phyloP scores from a whole-genome alignment of 352 stramenopile genomes.

The Globisporangium nagaii region DNA sequence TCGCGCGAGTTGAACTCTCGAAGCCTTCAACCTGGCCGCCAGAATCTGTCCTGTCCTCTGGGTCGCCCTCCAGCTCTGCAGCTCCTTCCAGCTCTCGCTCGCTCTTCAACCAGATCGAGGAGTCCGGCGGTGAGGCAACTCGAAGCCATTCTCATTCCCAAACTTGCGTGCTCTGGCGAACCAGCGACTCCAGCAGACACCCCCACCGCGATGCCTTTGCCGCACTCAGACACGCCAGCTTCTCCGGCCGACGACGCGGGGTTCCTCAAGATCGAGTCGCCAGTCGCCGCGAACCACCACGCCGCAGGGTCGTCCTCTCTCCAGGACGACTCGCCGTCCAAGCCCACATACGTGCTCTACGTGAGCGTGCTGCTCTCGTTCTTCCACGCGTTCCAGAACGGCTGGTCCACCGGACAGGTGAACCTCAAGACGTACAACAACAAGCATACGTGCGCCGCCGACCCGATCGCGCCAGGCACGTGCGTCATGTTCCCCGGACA shows the following conservation, averaged over 20 bases:
- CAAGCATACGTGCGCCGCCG: constrained; percentile 33
- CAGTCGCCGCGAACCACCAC: neutral
- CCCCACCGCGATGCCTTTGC: too few relatives aligned
- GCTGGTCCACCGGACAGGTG: constrained; percentile 49
- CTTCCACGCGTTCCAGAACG: constrained; percentile 43
- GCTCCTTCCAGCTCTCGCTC: too few relatives aligned
- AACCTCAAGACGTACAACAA: constrained; percentile 61
- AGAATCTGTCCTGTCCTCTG: too few relatives aligned
- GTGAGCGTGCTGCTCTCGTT: constrained; percentile 26
- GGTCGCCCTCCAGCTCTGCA: too few relatives aligned
- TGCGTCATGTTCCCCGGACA: constrained; percentile 37
- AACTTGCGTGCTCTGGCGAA: neutral
- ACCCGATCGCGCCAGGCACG: constrained; percentile 20
- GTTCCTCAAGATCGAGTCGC: constrained; percentile 8
- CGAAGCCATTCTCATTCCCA: constrained; percentile 9
- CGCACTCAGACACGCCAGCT: neutral
- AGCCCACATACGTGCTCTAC: constrained; percentile 22
- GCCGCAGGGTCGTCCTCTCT: too few relatives aligned
- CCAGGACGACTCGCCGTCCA: constrained; percentile 3
- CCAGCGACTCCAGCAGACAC: neutral
- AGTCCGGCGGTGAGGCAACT: too few relatives aligned
- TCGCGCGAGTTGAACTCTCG: too few relatives aligned
- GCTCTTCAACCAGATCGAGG: too few relatives aligned
- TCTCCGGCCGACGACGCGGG: neutral
- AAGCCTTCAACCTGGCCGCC: too few relatives aligned